These are phyloP conservation scores for Xylariaceae sp. DNA, from an alignment of 2,329 filamentous ascomycete genomes.

Conservation along the genomic window DNA sequence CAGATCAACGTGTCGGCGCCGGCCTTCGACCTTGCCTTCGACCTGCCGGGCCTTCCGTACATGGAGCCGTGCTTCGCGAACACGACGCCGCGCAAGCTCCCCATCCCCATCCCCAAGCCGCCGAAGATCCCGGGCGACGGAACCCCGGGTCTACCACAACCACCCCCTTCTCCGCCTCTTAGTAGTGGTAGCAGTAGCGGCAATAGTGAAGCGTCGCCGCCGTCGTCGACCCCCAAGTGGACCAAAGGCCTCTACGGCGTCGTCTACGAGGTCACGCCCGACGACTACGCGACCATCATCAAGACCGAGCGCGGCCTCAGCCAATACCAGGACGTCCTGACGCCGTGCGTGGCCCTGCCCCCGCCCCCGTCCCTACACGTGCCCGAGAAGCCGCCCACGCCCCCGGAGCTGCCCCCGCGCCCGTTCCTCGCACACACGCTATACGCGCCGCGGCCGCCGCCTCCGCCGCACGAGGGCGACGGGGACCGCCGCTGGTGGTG, in stretches of 20 bases:
- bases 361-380: conserved; percentile 59
- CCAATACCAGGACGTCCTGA: conserved; percentile 80
- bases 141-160: conserved; percentile 35
- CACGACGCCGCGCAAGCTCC: conserved; percentile 62
- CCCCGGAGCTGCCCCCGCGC: conserved; percentile 52
- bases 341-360: conserved; percentile 75
- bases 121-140: conserved; percentile 34
- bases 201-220: not conserved
- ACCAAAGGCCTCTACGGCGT: conserved; percentile 85
- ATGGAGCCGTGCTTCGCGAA: conserved; percentile 92
- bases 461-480: conserved; percentile 27
- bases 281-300: conserved; percentile 84
- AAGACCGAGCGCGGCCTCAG: conserved; percentile 86
- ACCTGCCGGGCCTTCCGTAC: conserved; percentile 85
- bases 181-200: not conserved
- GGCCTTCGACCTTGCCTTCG: conserved; percentile 76
- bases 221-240: conserved; percentile 57
- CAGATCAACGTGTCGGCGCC: conserved; percentile 83
- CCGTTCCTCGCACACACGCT: conserved; percentile 86
- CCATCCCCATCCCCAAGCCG: no score
- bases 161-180: conserved; percentile 19
- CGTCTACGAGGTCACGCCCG: conserved; percentile 87
- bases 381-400: conserved; percentile 62
- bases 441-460: conserved; percentile 63
- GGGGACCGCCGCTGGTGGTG: conserved; percentile 44